Conservation (phyloP, 2,329 filamentous ascomycete species). For the Sporothrix pallida region DNA sequence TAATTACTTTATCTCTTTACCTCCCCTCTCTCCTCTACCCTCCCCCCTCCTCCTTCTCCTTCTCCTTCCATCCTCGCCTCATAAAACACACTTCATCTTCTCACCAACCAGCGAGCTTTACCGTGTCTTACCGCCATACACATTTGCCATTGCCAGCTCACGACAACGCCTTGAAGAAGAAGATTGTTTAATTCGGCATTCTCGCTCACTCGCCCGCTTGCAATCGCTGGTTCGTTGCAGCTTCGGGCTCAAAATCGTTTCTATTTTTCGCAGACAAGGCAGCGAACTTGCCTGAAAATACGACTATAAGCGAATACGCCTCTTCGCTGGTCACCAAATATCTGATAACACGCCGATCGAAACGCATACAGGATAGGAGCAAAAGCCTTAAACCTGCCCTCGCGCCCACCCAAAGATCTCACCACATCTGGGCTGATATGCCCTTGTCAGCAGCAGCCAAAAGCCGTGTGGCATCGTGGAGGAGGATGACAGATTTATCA, state of each 20-base stretch:
- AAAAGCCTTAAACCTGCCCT: neutral
- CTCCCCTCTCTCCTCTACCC: neutral
- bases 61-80: neutral
- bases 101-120: neutral
- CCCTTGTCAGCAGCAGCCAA: slow-evolving; percentile 34
- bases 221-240: slow-evolving; percentile 38
- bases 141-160: neutral
- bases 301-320: slow-evolving; percentile 6
- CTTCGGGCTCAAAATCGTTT: neutral
- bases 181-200: neutral
- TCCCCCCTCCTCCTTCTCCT: neutral
- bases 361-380: neutral
- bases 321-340: neutral
- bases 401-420: neutral
- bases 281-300: neutral
- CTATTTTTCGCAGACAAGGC: neutral
- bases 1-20: neutral
- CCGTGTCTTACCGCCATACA: neutral
- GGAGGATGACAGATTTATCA: slow-evolving; percentile 58
- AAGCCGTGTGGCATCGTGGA: slow-evolving; percentile 37
- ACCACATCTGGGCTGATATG: neutral
- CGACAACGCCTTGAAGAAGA: neutral
- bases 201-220: slow-evolving; percentile 29
- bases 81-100: neutral
- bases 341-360: neutral